phyloP scores from a whole-genome alignment of 352 stramenopile species.

The Globisporangium iwayamae region DNA sequence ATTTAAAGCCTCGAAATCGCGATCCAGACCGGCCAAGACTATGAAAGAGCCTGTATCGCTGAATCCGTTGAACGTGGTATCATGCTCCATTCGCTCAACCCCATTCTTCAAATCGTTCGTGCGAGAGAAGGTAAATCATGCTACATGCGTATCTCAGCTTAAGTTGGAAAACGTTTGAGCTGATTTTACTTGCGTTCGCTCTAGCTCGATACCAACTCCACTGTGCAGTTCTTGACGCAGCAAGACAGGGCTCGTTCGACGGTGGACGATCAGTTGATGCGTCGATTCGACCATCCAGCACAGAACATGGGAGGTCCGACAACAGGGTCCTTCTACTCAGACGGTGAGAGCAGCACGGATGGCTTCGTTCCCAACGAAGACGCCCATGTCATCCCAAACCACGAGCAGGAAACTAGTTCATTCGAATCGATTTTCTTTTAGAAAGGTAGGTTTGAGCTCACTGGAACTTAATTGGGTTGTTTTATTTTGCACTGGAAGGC shows the following conservation, averaged over 20 bases:
- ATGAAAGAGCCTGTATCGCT: background rate
- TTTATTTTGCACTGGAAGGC: background rate
- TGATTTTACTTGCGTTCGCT: background rate
- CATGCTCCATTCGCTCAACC: conserved; percentile 6
- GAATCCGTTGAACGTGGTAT: background rate
- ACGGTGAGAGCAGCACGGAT: background rate
- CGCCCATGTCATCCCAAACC: conserved; percentile 12
- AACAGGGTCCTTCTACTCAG: conserved; percentile 1
- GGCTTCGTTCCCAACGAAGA: conserved; percentile 5
- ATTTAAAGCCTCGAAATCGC: background rate
- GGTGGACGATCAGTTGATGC: conserved; percentile 17
- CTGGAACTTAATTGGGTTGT: background rate
- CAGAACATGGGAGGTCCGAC: background rate
- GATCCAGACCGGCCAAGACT: background rate
- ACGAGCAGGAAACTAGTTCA: conserved; percentile 14
- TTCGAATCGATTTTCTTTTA: conserved; percentile 44
- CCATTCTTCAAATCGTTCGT: conserved; percentile 21
- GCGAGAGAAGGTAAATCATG: conserved; percentile 16
- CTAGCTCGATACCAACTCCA: background rate
- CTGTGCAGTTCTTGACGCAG: background rate
- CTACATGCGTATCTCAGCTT: background rate
- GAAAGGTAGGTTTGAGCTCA: background rate
- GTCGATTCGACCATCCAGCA: background rate
- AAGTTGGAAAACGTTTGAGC: background rate
- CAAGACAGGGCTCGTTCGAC: conserved; percentile 9